Base-by-base conservation (phyloP, 2,329 filamentous ascomycete genomes). In the Verticillium albo-atrum region DNA sequence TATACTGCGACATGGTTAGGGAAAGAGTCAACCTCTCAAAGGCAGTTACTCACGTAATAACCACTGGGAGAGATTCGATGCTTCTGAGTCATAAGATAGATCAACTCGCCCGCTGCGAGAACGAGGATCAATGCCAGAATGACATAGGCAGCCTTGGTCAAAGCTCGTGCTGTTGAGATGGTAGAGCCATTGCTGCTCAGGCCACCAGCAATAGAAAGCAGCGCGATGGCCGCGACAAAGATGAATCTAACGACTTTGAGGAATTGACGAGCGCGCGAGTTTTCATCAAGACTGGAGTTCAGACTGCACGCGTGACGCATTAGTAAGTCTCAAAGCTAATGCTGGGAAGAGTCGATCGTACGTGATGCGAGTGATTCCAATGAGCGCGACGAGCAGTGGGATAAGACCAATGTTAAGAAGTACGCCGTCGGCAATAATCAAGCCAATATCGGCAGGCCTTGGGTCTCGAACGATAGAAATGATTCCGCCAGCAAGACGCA, bases 361-460 rank as follows among this genome's bases (percentile, higher is more conserved):
- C 69, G 70, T 62, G 58, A 70, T 55, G 52, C 68, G 65, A 7
- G 64, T 65, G 32, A 70, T 62, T 9, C 68, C 69, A 14, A 69
- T 42, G 6, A 65, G 58, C 12, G 68, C 65, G 10, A 70, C 56
- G 10, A 71, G 60, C 7, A 71, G 63, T 7, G 69, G 66, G 6
- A 71, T 63, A 5, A 70, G 64, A 30, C 69, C 69, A 25, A 71
- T 64, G 56, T 71, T 71, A 54, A 71, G 68, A 5, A 70, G 64
- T 23, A 70, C 58, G 5, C 66, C 61, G 10, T 68, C 64, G 17
- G 68, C 67, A 30, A 68, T 64, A 57, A 63, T 65, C 30, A 71
- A 62, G 6, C 67, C 68, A 15, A 65, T 55, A 53, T 61, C 64
- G 47, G 59, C 37, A 6, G 60, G 61, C n/a, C 64, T 58, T 3